Evolutionary conservation across 2,329 filamentous ascomycete species (phyloP).

Genomic region (Talaromyces sp.): DNA sequence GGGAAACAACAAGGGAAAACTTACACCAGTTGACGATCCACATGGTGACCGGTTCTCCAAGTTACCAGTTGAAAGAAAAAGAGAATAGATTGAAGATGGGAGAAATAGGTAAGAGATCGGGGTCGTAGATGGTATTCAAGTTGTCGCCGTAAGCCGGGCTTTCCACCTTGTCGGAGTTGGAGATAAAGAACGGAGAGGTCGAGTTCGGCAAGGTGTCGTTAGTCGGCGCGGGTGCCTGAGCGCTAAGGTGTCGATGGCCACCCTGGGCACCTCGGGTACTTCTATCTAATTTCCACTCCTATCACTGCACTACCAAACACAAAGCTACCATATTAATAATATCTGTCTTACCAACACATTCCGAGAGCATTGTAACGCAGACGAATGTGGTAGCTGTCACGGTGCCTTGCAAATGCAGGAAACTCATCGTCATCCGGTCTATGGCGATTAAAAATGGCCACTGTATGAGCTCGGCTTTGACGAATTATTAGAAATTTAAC

Average conservation of each 20-base stretch:
- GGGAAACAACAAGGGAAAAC: constrained; percentile 20
- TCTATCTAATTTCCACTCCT: too few relatives aligned
- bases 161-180: not conserved
- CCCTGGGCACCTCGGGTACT: too few relatives aligned
- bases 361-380: too few relatives aligned
- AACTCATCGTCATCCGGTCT: too few relatives aligned
- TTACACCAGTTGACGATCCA: constrained; percentile 96
- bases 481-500: too few relatives aligned
- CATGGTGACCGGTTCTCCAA: constrained; percentile 50
- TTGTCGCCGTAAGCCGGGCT: not conserved
- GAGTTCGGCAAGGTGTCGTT: not conserved
- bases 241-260: not conserved
- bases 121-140: not conserved
- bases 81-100: not conserved
- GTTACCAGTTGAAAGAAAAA: not conserved
- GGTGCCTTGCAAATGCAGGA: too few relatives aligned
- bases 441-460: too few relatives aligned
- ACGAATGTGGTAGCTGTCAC: too few relatives aligned
- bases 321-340: too few relatives aligned
- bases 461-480: too few relatives aligned
- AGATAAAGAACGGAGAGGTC: not conserved
- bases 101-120: not conserved
- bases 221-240: not conserved
- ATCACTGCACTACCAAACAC: too few relatives aligned
- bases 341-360: too few relatives aligned